Percentiles rank a stretch among this genome's conserved stretches.
Conservation (phyloP, 257 asterid genomes). For the Rhazya stricta region DNA sequence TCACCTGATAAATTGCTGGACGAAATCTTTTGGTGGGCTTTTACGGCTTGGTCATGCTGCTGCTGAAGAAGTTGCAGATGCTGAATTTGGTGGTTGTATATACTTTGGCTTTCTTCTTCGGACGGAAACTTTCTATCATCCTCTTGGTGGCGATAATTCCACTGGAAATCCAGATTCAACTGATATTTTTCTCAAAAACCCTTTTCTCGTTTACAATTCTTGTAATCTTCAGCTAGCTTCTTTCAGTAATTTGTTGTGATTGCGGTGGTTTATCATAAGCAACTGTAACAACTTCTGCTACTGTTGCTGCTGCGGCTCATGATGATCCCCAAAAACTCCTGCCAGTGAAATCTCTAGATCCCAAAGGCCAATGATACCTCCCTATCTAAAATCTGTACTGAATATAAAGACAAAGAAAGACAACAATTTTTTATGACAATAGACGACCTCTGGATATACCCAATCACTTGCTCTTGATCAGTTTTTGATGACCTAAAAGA, state of each 20-base stretch:
- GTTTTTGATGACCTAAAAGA: slow-evolving; percentile 10
- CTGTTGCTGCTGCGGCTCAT: slow-evolving; percentile 18
- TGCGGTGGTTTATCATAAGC: slow-evolving; percentile 11
- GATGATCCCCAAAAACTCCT: slow-evolving; percentile 40
- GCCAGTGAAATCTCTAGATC: slow-evolving; percentile 21
- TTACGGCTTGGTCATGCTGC: background rate
- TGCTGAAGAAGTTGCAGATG: slow-evolving; percentile 8
- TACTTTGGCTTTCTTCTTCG: slow-evolving; percentile 4
- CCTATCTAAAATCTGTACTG: slow-evolving; percentile 27
- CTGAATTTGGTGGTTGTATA: background rate
- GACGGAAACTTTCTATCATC: slow-evolving; percentile 8
- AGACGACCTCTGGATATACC: background rate
- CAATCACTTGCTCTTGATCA: background rate
- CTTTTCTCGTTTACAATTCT: background rate
- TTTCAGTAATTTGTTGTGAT: slow-evolving; percentile 12
- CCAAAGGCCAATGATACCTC: slow-evolving; percentile 24
- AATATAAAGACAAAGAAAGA: slow-evolving; percentile 22
- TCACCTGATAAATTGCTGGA: background rate
- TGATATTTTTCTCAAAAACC: slow-evolving; percentile 3
- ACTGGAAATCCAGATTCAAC: slow-evolving; percentile 29
- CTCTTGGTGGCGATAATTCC: slow-evolving; percentile 14
- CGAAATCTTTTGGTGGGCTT: background rate
- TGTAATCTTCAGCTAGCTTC: background rate
- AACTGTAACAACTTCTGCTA: slow-evolving; percentile 13
- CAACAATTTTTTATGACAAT: slow-evolving; percentile 6